A percentile compares a stretch with the other conserved stretches of the same genome.
Evolutionary conservation across 495 filamentous ascomycete genomes (phyloP).

Genomic region (Emericellopsis terricola): DNA sequence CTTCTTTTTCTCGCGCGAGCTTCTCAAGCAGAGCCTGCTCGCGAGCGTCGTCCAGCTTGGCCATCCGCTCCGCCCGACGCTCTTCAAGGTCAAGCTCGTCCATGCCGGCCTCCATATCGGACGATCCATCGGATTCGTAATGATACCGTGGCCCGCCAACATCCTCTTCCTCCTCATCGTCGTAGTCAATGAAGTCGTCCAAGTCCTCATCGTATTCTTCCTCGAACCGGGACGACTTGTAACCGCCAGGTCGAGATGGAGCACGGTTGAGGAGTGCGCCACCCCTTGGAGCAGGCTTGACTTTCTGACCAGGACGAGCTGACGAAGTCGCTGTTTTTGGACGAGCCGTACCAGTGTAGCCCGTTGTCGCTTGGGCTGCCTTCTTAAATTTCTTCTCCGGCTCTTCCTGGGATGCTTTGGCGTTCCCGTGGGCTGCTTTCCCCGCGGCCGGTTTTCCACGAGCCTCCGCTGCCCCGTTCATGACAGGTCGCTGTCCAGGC

Average conservation of each 20-base stretch:
- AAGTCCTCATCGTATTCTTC: conserved; percentile 34
- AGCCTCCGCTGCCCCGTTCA: neutral
- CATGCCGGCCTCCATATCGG: conserved; percentile 45
- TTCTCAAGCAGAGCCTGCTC: conserved; percentile 25
- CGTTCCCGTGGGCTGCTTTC: conserved; percentile 6
- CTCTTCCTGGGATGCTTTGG: conserved; percentile 5
- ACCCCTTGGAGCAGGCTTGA: conserved; percentile 9
- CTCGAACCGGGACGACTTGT: conserved; percentile 15
- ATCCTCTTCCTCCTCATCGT: conserved; percentile 32
- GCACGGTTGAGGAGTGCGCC: conserved; percentile 5
- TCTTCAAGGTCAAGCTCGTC: conserved; percentile 43
- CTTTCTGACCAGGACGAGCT: conserved; percentile 13
- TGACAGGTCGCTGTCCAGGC: conserved; percentile 7
- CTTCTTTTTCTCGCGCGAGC: conserved; percentile 27
- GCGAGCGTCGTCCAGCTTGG: conserved; percentile 31
- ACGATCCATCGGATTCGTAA: conserved; percentile 29
- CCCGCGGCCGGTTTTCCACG: conserved; percentile 4
- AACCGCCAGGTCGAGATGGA: conserved; percentile 4
- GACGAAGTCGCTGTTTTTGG: too few species aligned
- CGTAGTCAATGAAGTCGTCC: conserved; percentile 35
- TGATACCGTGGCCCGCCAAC: conserved; percentile 14
- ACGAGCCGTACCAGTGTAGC: conserved; percentile 37
- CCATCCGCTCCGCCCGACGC: conserved; percentile 24
- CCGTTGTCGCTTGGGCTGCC: conserved; percentile 34
- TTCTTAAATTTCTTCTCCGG: conserved; percentile 37